Evolutionary conservation across 495 filamentous ascomycete genomes (phyloP).

Genomic region (Talaromyces stipitatus): DNA sequence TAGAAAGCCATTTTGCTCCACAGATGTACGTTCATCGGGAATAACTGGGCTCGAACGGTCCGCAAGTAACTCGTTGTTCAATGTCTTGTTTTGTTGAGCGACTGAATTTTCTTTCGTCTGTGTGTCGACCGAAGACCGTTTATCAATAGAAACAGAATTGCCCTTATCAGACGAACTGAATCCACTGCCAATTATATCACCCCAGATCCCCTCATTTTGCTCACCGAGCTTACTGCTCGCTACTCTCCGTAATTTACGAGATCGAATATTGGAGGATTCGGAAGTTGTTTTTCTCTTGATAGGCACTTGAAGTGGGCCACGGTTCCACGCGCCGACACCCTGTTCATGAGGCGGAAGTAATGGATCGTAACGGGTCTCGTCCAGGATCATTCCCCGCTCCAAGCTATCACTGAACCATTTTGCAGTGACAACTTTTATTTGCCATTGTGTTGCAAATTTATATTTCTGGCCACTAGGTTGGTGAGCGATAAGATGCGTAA

Average conservation of each 20-base stretch:
- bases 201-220: constrained; percentile 80
- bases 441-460: constrained; percentile 71
- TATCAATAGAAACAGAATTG: background rate
- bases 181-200: constrained; percentile 65
- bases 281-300: constrained; percentile 22
- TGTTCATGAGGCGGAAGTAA: constrained; percentile 56
- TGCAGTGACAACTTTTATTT: constrained; percentile 63
- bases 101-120: background rate
- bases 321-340: constrained; percentile 72
- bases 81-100: background rate
- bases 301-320: constrained; percentile 19
- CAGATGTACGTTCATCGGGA: constrained; percentile 3
- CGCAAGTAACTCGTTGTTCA: background rate
- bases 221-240: constrained; percentile 70
- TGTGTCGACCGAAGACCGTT: background rate
- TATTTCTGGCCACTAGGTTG: constrained; percentile 81
- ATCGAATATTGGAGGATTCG: constrained; percentile 22
- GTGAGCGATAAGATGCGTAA: constrained; percentile 80
- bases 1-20: constrained; percentile 25
- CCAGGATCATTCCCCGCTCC: constrained; percentile 86
- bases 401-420: constrained; percentile 85
- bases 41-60: background rate
- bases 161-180: constrained; percentile 19
- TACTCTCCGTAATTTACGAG: constrained; percentile 67
- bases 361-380: constrained; percentile 77